Evolutionary conservation across 139 green algal genomes (phyloP), one percentile per base, ranked within the genome.

Genomic region (Tetradesmus lagerheimii): DNA sequence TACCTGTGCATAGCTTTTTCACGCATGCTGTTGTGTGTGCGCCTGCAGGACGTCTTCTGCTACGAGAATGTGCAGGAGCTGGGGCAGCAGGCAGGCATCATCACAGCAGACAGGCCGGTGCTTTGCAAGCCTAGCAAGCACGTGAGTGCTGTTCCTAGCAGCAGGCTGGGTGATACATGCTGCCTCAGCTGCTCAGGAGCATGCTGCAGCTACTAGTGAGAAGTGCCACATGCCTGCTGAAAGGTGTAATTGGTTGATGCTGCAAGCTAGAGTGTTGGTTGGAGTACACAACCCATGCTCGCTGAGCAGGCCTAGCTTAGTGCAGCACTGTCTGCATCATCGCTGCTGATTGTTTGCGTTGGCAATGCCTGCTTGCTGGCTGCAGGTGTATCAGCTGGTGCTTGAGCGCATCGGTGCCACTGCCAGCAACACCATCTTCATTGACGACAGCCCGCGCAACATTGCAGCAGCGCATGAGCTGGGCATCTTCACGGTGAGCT

Each of bases 361-460:
- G 18, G 1, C 74, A 29, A 29, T 45, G 29, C 6, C 12, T 86
- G 31, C 71, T 15, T 78, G 76, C n/a, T 47, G 31, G 3, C 2
- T 25, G 39, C 38, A 83, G 77, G 93, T 93, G 1, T 95, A 95
- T 35, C 45, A 95, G 41, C 79, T 97, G 25, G 93, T 96, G 15
- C 78, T 96, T 34, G 35, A 94, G 57, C n/a, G 89, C 38, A 90
- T 95, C 8, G 71, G 91, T 34, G 87, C 86, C 25, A 53, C 75
- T 14, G 29, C 93, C 11, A 80, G 47, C 3, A 89, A 93, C 20
- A 94, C 92, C 11, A 82, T 96, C 1, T 98, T 97, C 82, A 92
- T 97, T 29, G 96, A 98, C 82, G 96, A 98, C 92, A 95, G 90
- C 64, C 82, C 91, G 0, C 94, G 95, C 45, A 98, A 98, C 90